Evolutionary conservation across 1,284 basidiomycete genomes (phyloP).

Genomic region (Leccinum subrobustum): DNA sequence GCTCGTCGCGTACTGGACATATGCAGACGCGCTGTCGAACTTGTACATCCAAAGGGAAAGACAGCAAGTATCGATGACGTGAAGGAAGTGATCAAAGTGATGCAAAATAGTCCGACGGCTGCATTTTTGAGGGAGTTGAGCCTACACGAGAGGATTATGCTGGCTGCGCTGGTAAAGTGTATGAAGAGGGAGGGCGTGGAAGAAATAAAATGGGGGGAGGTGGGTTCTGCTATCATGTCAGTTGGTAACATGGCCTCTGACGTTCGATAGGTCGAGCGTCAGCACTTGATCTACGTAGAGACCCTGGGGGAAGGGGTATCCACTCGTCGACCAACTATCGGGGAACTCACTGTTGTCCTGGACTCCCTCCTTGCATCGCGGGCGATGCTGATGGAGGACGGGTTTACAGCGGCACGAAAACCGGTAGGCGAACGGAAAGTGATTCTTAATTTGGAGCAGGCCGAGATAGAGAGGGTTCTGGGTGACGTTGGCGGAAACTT

Average conservation of each 20-base stretch:
- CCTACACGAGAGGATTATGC: conserved; percentile 85
- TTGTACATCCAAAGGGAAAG: conserved; percentile 52
- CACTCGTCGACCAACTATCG: conserved; percentile 48
- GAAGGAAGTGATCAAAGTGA: conserved; percentile 78
- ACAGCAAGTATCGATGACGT: conserved; percentile 76
- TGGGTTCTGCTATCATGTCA: conserved; percentile 36
- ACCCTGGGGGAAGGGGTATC: conserved; percentile 54
- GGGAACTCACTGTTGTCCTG: conserved; percentile 60
- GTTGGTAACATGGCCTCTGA: conserved; percentile 5
- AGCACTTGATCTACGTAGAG: conserved; percentile 63
- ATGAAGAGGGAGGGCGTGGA: conserved; percentile 83
- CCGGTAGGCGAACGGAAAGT: conserved; percentile 58
- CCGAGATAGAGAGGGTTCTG: conserved; percentile 71
- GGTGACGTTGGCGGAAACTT: conserved; percentile 64
- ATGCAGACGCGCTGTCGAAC: conserved; percentile 86
- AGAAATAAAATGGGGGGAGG: conserved; percentile 83
- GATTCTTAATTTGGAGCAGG: conserved; percentile 66
- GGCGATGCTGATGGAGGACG: conserved; percentile 71
- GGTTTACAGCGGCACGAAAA: conserved; percentile 49
- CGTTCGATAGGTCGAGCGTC: conserved; percentile 54
- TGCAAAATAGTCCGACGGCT: conserved; percentile 91
- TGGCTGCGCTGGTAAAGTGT: conserved; percentile 85
- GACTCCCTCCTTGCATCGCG: conserved; percentile 70
- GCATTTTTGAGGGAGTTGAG: conserved; percentile 80
- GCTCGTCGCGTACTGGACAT: conserved; percentile 93